Evolutionary conservation across 768 basidiomycete genomes (phyloP).

Genomic region (Collybia mongolica): DNA sequence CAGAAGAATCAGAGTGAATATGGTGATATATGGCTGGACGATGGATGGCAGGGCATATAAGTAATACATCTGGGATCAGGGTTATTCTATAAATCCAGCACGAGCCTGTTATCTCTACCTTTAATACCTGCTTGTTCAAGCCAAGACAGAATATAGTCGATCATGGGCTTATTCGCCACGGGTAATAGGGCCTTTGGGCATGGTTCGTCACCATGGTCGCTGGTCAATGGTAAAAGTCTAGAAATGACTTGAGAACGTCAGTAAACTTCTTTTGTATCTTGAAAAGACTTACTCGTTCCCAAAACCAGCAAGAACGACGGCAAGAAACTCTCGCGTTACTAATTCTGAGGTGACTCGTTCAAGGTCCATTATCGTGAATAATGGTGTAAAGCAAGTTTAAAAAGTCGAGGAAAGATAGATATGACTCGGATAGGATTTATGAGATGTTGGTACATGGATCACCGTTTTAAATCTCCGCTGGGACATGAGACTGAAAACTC

Average conservation of each 20-base stretch:
- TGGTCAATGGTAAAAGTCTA: slow-evolving; percentile 74
- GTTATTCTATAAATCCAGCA: neutral
- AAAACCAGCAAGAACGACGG: slow-evolving; percentile 86
- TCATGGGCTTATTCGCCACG: slow-evolving; percentile 83
- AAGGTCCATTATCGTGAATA: neutral
- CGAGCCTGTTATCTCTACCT: slow-evolving; percentile 40
- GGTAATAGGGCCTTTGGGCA: slow-evolving; percentile 88
- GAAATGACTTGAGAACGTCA: slow-evolving; percentile 15
- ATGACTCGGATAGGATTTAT: neutral
- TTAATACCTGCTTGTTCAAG: slow-evolving; percentile 82
- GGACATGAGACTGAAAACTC: slow-evolving; percentile 33
- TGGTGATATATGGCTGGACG: slow-evolving; percentile 78
- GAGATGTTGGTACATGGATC: too few relatives aligned
- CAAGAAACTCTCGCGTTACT: slow-evolving; percentile 77
- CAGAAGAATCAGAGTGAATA: slow-evolving; percentile 65
- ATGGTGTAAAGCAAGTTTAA: neutral
- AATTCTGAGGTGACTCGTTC: slow-evolving; percentile 26
- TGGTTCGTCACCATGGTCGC: slow-evolving; percentile 76
- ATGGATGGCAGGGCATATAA: slow-evolving; percentile 82
- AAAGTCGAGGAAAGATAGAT: neutral
- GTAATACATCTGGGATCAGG: slow-evolving; percentile 64
- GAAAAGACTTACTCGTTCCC: slow-evolving; percentile 70
- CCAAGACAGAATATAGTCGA: slow-evolving; percentile 85
- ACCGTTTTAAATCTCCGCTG: too few relatives aligned
- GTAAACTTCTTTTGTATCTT: slow-evolving; percentile 1